Base-by-base conservation (phyloP, 1,139 yeast species). In the Blastobotrys serpentis region DNA sequence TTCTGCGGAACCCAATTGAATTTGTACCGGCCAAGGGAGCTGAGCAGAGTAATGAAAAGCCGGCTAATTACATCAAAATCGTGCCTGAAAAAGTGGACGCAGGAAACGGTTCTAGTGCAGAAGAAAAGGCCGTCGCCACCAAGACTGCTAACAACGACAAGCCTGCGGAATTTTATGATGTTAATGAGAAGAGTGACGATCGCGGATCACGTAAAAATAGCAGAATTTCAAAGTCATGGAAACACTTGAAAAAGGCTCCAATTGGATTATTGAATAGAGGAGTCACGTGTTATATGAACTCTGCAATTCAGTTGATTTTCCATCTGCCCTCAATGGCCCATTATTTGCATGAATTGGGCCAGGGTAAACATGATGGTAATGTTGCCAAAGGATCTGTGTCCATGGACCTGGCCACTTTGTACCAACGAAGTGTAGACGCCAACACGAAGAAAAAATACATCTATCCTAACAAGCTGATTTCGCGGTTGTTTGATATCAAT, bases 251-350 rank as follows among this genome's bases (percentile, higher is more conserved):
- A 81, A 54, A 81, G 79, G 72, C 76, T 25, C 95, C 97, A 1
- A 73, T 82, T 21, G 98, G 98, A 0, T 73, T 92, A 47, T 68
- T 86, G 50, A 92, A 92, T 65, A 90, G 85, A 56, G 98, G 98
- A 23, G 98, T 92, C 39, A 92, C 98, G 2, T 92, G 98, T 65
- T 92, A 90, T 67, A 89, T 92, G 81, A 92, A 92, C 66, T 84
- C 96, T 1, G 98, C 97, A 2, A 82, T 92, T 40, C 98, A 92
- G 69, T 82, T 95, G 0, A 71, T 92, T 71, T 67, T 90, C 37
- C 98, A 92, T 62, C 80, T 89, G 17, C 98, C 98, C 2, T 95
- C 98, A 1, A 68, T 92, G 50, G 89, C 86, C 57, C 92, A 87
- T 62, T 92, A 90, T 64, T 71, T 92, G 49, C 73, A 76, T 46